Base-by-base conservation (phyloP, 2,329 filamentous ascomycete genomes). In the Lasiodiplodia sp. region DNA sequence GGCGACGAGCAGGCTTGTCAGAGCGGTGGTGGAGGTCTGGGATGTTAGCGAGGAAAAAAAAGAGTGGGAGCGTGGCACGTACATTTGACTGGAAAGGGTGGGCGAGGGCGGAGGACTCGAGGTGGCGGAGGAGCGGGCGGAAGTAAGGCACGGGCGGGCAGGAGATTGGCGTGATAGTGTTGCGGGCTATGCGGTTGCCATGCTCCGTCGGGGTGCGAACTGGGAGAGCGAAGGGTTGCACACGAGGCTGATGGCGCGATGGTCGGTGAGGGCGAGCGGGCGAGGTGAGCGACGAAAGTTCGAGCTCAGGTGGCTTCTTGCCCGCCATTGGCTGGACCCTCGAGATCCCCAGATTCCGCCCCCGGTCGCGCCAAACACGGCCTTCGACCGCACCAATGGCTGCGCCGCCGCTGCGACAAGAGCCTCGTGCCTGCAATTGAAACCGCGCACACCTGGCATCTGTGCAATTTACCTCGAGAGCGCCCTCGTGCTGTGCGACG, bases 21-120 rank as follows among this genome's bases (percentile, higher is more conserved):
- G 75, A 58, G 80, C 82, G 1, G 18, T n/a, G 79, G 74, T 73
- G 75, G 69, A 37, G 1, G 84, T 82, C 0, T 79, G 84, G 68
- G 84, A 25, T 51, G 40, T 62, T 34, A 62, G 58, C 58, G 25
- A 16, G 58, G 38, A 25, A 25, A 8, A 23, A 34, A 25, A 21
- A 18, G 25, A 28, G 57, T 38, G 38, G 57, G 37, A 31, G 76
- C 60, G 68, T 78, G 37, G 72, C 71, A 65, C 38, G 49, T 38
- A 47, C 37, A 34, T 21, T 25, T 44, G 56, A 21, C 47, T 11
- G 16, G n/a, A 40, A 56, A 55, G 53, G 51, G 67, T 16, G 63
- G 55, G 56, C 37, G 47, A 31, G 66, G 31, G 56, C 47, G 34
- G 57, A 68, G 56, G 57, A 16, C 31, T 34, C 16, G 47, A 38